These are phyloP conservation scores for Starmera pachycereana DNA, from an alignment of 805 yeast genomes.

Conservation along the genomic window DNA sequence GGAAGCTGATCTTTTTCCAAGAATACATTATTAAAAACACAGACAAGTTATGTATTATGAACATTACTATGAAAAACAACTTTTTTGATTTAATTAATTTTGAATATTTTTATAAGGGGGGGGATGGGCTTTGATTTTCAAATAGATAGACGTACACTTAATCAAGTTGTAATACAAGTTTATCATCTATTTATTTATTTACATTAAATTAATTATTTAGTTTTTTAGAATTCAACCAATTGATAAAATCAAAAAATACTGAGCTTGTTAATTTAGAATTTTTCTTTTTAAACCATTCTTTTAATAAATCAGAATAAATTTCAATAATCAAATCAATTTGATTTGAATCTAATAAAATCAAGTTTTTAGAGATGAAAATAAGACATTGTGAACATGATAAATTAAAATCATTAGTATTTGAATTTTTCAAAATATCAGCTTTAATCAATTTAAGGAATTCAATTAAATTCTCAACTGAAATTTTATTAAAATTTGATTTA, in stretches of 20 bases:
- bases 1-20: too few relatives aligned
- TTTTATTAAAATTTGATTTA: constrained; percentile 5
- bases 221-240: constrained; percentile 61
- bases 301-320: constrained; percentile 44
- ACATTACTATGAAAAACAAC: too few relatives aligned
- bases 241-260: constrained; percentile 67
- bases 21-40: too few relatives aligned
- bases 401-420: constrained; percentile 26
- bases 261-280: constrained; percentile 40
- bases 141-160: too few relatives aligned
- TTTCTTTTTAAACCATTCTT: constrained; percentile 46
- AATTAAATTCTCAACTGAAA: constrained; percentile 14
- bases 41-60: too few relatives aligned
- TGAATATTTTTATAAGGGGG: too few relatives aligned
- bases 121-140: too few relatives aligned
- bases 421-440: constrained; percentile 22
- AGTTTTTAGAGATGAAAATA: constrained; percentile 49
- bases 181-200: too few relatives aligned
- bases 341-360: constrained; percentile 27
- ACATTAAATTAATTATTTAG: constrained; percentile 2
- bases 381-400: constrained; percentile 51
- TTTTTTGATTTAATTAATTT: too few relatives aligned
- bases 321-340: constrained; percentile 37
- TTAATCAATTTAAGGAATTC: constrained; percentile 32
- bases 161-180: too few relatives aligned